Evolutionary conservation across 139 green algal genomes (phyloP).

Genomic region (Coelastrella sp.): DNA sequence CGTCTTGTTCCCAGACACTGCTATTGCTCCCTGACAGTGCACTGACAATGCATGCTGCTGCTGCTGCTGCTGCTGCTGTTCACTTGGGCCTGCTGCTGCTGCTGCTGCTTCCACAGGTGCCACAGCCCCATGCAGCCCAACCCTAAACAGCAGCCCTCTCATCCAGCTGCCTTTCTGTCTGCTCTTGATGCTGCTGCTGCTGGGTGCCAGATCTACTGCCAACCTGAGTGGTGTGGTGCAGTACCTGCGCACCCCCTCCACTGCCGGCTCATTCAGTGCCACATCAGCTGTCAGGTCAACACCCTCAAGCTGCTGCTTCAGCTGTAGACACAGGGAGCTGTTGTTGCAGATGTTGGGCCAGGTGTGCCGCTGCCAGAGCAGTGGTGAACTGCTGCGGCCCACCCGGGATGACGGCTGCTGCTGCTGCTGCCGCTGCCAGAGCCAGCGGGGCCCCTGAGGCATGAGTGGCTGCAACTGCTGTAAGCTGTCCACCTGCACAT

Average conservation of each 20-base stretch:
- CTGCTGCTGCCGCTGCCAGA: slow-evolving; percentile 30
- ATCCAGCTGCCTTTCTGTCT: background rate
- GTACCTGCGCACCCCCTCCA: slow-evolving; percentile 30
- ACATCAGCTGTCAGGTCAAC: slow-evolving; percentile 43
- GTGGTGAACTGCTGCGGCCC: slow-evolving; percentile 9
- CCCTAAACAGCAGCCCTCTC: slow-evolving; percentile 31
- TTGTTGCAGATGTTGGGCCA: background rate
- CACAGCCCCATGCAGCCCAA: slow-evolving; percentile 38
- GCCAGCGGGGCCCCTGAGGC: slow-evolving; percentile 4
- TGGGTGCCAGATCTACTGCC: slow-evolving; percentile 30
- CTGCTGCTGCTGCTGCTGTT: slow-evolving; percentile 28
- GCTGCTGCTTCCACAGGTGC: slow-evolving; percentile 3
- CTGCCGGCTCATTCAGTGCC: slow-evolving; percentile 40
- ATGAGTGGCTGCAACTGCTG: slow-evolving; percentile 28
- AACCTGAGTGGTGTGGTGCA: slow-evolving; percentile 36
- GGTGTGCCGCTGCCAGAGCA: background rate
- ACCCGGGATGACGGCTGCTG: too few relatives aligned
- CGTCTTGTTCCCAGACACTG: slow-evolving; percentile 12
- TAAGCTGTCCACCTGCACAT: slow-evolving; percentile 33
- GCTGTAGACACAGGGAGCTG: background rate
- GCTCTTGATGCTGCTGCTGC: slow-evolving; percentile 34
- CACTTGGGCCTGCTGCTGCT: background rate
- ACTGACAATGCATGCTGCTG: slow-evolving; percentile 20
- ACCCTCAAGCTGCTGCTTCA: slow-evolving; percentile 44
- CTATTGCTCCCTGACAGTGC: slow-evolving; percentile 25